A percentile compares a stretch with the other conserved stretches of the same genome.
These are phyloP conservation scores for Aspergillus carbonarius DNA, from an alignment of 2,329 filamentous ascomycete genomes.

Conservation along the genomic window DNA sequence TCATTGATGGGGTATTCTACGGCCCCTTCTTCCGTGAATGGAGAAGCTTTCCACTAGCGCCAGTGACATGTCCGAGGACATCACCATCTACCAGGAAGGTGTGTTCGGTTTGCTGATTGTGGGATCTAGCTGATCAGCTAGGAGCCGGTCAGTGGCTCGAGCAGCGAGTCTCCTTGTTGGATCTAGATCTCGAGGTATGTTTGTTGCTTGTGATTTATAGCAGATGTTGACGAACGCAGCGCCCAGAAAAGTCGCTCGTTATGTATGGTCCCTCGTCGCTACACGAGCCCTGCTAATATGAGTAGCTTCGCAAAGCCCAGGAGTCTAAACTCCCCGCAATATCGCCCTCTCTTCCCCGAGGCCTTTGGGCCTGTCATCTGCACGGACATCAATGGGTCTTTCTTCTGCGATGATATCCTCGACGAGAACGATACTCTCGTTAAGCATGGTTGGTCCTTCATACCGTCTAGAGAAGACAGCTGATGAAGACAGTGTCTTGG, in stretches of 20 bases:
- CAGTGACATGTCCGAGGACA: neutral
- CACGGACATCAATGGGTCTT: constrained; percentile 22
- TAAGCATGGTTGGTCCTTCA: neutral
- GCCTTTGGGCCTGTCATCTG: constrained; percentile 12
- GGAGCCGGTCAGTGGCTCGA: neutral
- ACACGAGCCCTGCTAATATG: neutral
- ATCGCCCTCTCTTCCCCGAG: neutral
- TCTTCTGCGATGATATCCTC: constrained; percentile 16
- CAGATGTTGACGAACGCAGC: neutral
- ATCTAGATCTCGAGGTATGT: neutral
- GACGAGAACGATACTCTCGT: neutral
- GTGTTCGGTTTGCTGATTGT: neutral
- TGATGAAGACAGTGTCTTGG: constrained; percentile 20
- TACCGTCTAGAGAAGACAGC: neutral
- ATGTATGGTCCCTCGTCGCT: neutral
- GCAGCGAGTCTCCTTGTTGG: neutral
- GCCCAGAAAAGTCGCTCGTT: neutral
- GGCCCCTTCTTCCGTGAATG: neutral
- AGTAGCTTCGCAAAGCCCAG: neutral
- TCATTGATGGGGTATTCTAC: neutral
- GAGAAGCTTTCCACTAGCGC: neutral
- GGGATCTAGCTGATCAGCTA: neutral
- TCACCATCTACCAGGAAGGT: neutral
- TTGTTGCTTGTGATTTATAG: neutral
- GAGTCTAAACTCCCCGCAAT: neutral